phyloP scores from a whole-genome alignment of 2,329 filamentous ascomycete species.

The Helminthosporium solani region DNA sequence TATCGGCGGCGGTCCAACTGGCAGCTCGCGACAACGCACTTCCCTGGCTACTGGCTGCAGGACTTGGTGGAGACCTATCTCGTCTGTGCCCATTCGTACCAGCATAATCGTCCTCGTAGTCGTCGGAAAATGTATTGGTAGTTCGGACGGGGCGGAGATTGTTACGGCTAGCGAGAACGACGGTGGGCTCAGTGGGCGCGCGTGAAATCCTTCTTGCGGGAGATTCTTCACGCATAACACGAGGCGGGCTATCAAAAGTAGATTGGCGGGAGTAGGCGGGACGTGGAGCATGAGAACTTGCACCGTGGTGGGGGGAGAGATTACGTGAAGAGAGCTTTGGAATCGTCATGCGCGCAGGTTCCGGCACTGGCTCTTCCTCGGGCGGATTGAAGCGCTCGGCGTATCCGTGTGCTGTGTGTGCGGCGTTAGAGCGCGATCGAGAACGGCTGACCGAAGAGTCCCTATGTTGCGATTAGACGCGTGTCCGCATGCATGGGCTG shows the following conservation, averaged over 20 bases:
- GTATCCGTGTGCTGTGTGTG: conserved; percentile 65
- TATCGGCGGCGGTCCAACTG: conserved; percentile 49
- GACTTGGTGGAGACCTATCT: conserved; percentile 54
- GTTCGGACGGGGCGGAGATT: conserved; percentile 48
- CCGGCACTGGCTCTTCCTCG: conserved; percentile 57
- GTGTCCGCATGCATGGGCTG: neutral
- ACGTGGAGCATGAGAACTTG: conserved; percentile 42
- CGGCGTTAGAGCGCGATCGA: conserved; percentile 63
- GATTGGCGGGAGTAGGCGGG: conserved; percentile 53
- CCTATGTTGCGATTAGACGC: conserved; percentile 25
- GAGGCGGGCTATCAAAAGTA: conserved; percentile 60
- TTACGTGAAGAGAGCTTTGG: conserved; percentile 47
- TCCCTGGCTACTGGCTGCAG: conserved; percentile 51
- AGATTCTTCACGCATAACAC: conserved; percentile 54
- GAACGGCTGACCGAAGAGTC: conserved; percentile 41
- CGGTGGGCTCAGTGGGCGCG: conserved; percentile 56
- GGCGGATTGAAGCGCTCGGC: conserved; percentile 58
- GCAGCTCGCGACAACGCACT: conserved; percentile 53
- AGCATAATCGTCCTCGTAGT: conserved; percentile 38
- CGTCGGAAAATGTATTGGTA: conserved; percentile 37
- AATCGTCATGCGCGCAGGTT: conserved; percentile 52
- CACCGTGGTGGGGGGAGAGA: conserved; percentile 40
- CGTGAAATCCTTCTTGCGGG: conserved; percentile 54
- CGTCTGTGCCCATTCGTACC: conserved; percentile 33
- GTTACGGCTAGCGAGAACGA: conserved; percentile 50